Evolutionary conservation across 2,329 filamentous ascomycete species (phyloP), one percentile per base, ranked within the genome.

Genomic region (Ophiostoma tasmaniense): DNA sequence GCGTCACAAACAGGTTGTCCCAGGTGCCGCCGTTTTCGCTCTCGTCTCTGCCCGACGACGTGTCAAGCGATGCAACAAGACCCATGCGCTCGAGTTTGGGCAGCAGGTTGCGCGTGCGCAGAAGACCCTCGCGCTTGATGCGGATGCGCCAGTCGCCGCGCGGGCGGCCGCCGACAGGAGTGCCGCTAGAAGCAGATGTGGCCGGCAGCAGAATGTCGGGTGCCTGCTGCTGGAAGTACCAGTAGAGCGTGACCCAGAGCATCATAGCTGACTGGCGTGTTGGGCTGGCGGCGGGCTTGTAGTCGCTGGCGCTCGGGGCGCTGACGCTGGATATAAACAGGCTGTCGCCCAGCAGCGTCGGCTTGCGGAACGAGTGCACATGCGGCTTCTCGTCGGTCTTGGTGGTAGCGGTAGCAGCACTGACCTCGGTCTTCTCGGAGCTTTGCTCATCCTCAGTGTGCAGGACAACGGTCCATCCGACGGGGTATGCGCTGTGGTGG

Each of bases 1-100:
- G 86, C 69, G 89, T 90, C 59, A 93, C 89, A 76, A 95, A 97
- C 89, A 96, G 93, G 66, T 86, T 81, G 35, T 83, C 83, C 91
- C 91, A 97, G 67, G 7, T 20, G 42, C 42, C 17, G 42, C 85
- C 87, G 59, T 88, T 25, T 22, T 13, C 85, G 11, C 85, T 82
- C 45, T 83, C 82, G 20, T 30, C 45, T 25, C 64, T 45, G 35
- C n/a, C 84, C 0, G 95, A 90, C 0, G 86, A 85, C 0, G 91
- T 92, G 74, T 96, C 89, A 68, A 13, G 85, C 30, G 85, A 90
- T 0, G 89, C 83, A 66, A 97, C 88, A 67, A 98, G 79, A 0
- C 93, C 93, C 93, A 97, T 97, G 68, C 93, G 87, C 81, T 97
- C 94, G 62, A 97, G 85, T 81, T 97, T 97, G 30, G 91, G 91